phyloP scores from a whole-genome alignment of 352 stramenopile genomes.

The Phytophthora colocasiae region DNA sequence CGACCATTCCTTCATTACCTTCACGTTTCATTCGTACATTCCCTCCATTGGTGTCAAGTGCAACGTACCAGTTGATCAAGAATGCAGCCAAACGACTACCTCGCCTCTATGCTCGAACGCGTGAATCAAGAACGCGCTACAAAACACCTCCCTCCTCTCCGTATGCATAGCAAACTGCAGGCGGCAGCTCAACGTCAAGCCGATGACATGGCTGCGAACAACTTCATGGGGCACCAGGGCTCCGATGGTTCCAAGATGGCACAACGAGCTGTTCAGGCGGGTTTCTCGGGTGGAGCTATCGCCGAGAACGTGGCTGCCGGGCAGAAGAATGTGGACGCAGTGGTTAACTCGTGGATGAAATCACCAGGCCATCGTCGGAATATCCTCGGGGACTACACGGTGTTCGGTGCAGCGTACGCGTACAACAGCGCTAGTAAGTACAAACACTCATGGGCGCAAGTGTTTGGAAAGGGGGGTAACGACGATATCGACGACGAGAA shows the following conservation, averaged over 20 bases:
- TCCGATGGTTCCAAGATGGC: constrained; percentile 50
- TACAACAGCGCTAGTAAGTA: constrained; percentile 38
- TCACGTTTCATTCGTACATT: constrained; percentile 29
- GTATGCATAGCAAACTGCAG: constrained; percentile 43
- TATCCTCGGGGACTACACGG: constrained; percentile 42
- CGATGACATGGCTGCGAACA: constrained; percentile 46
- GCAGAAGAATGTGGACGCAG: constrained; percentile 42
- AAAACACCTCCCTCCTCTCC: constrained; percentile 37
- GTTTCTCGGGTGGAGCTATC: constrained; percentile 49
- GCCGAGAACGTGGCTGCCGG: constrained; percentile 60
- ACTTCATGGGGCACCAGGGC: constrained; percentile 56
- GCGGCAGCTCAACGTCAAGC: constrained; percentile 26
- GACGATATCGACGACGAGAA: constrained; percentile 31
- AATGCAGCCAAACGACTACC: constrained; percentile 35
- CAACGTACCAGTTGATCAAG: background rate
- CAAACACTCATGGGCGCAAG: constrained; percentile 59
- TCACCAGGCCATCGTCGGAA: constrained; percentile 50
- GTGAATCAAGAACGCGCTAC: constrained; percentile 55
- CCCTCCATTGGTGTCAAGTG: background rate
- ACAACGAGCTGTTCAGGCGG: constrained; percentile 38
- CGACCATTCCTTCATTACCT: constrained; percentile 3
- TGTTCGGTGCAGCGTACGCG: constrained; percentile 41
- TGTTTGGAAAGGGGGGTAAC: constrained; percentile 46
- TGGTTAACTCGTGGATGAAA: constrained; percentile 63
- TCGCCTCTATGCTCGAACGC: constrained; percentile 41